Evolutionary conservation across 371 early-diverging fungal species (phyloP), one percentile per base, ranked within the genome.

Genomic region (Mortierella sp.): DNA sequence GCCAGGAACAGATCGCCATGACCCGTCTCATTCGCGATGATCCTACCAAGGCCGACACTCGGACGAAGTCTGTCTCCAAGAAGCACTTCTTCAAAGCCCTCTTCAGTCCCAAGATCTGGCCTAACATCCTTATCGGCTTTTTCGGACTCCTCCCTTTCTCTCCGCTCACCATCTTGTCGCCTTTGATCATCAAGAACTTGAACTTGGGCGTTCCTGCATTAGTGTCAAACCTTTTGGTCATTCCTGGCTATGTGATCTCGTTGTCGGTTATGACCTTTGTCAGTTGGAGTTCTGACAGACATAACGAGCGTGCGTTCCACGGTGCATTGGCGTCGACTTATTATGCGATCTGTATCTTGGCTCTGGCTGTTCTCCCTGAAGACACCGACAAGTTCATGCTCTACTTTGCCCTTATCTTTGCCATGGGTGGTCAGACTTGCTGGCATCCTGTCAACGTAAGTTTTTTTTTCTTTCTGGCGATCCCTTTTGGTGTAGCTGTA

Each of bases 11-110:
- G 63, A 92, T 92, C 74, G 92, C 92, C 24, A 89, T 92, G 14
- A 92, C 92, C 9, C 88, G 92, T 10, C 72, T 93, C 10, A 90
- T 93, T 44, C 89, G 90, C 13, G 93, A 92, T 74, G 92, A 92
- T 68, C 71, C 87, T 57, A 83, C 84, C 74, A 90, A 93, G 70
- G 83, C 84, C 7, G 91, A 89, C 73, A 88, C 90, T n/a, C 78
- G 74, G 73, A 88, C 87, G 58, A 76, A 84, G 26, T 85, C 80
- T 13, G 84, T 92, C 6, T 54, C 79, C 4, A 88, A 89, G 76
- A 89, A 88, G n/a, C 90, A 91, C 34, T 55, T 94, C 9, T 86
- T 80, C 42, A 78, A 74, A 5, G 88, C 90, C 0, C 16, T 89
- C 48, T 82, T 79, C 14, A 90, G 90, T 72, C 88, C 85, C 73